These are phyloP conservation scores for Yarrowia deformans DNA, from an alignment of 805 yeast species.

Conservation along the genomic window DNA sequence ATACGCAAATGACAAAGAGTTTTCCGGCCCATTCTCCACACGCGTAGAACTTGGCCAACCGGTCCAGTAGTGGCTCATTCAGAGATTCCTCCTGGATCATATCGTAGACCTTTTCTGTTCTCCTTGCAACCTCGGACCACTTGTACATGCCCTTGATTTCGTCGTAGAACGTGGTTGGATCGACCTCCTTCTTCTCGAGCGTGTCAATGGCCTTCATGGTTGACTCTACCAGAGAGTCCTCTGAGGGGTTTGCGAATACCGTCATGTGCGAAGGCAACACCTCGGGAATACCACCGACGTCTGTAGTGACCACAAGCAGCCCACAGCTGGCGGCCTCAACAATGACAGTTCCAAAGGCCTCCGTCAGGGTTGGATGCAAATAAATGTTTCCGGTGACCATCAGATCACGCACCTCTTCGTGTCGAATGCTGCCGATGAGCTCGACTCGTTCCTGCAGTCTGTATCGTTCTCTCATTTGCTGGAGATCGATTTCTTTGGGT, in stretches of 20 bases:
- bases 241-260: constrained; percentile 87
- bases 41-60: constrained; percentile 69
- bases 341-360: constrained; percentile 96
- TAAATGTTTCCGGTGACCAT: constrained; percentile 95
- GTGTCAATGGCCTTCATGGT: constrained; percentile 72
- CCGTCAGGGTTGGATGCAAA: constrained; percentile 91
- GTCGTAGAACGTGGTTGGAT: constrained; percentile 78
- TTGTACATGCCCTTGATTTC: constrained; percentile 84
- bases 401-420: constrained; percentile 90
- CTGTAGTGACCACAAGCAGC: constrained; percentile 87
- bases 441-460: constrained; percentile 87
- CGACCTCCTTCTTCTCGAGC: constrained; percentile 64
- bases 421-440: constrained; percentile 84
- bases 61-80: constrained; percentile 62
- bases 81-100: constrained; percentile 53
- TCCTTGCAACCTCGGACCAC: constrained; percentile 85
- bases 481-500: constrained; percentile 90
- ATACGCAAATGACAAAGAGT: constrained; percentile 77
- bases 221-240: constrained; percentile 76
- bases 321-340: constrained; percentile 99
- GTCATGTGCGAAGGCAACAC: constrained; percentile 94
- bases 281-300: constrained; percentile 98
- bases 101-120: constrained; percentile 85
- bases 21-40: constrained; percentile 83
- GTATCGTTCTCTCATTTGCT: constrained; percentile 90